Evolutionary conservation across 306 rosid species (phyloP).

Genomic region (Spatholobus suberectus): DNA sequence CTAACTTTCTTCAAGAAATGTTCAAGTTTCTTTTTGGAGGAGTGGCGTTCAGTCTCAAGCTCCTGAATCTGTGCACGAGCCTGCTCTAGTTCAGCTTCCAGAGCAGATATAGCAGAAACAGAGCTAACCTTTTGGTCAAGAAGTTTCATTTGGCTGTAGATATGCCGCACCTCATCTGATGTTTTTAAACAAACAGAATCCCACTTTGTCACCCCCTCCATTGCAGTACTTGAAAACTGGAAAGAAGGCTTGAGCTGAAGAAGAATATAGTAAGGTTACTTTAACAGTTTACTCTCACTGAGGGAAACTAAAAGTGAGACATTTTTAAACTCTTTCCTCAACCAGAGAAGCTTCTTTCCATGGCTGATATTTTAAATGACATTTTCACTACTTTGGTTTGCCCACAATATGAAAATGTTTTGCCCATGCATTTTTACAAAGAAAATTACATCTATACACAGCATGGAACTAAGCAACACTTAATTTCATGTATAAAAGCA

Average conservation of each 20-base stretch:
- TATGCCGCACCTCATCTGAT: conserved; percentile 63
- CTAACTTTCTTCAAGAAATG: conserved; percentile 80
- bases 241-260: conserved; percentile 62
- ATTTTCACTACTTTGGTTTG: conserved; percentile 25
- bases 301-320: not conserved
- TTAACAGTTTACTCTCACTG: not conserved
- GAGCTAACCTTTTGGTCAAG: conserved; percentile 72
- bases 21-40: conserved; percentile 84
- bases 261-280: conserved; percentile 18
- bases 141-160: conserved; percentile 68
- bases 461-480: conserved; percentile 30
- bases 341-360: not conserved
- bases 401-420: not conserved
- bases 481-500: not conserved
- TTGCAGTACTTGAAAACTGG: conserved; percentile 67
- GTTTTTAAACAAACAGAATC: conserved; percentile 73
- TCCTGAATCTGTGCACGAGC: conserved; percentile 74
- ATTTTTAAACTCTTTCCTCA: not conserved
- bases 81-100: conserved; percentile 85
- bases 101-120: conserved; percentile 69
- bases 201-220: conserved; percentile 97
- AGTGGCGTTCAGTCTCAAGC: conserved; percentile 80
- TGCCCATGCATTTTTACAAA: not conserved
- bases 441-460: not conserved
- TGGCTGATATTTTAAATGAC: conserved; percentile 28